Conservation (phyloP, 164 flowering plant genomes). For the Macadamia tetraphylla region DNA sequence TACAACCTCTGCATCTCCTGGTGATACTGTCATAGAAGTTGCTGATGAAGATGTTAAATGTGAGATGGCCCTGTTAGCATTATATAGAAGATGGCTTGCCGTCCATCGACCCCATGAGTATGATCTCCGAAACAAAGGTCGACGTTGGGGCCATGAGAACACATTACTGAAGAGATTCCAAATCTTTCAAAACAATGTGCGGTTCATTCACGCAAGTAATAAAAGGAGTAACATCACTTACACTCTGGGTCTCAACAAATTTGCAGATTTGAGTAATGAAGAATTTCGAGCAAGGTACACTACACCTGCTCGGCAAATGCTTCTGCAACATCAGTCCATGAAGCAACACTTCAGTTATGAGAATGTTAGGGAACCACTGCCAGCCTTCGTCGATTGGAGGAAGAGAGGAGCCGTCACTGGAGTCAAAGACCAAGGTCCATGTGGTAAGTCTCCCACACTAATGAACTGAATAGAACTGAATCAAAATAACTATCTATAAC, state of each 20-base stretch:
- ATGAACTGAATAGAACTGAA: no score
- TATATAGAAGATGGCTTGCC: slow-evolving; percentile 23
- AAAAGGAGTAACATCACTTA: slow-evolving; percentile 18
- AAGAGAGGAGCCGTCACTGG: slow-evolving; percentile 50
- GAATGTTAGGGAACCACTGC: slow-evolving; percentile 24
- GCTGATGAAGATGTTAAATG: slow-evolving; percentile 20
- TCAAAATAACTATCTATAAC: no score
- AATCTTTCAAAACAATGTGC: slow-evolving; percentile 21
- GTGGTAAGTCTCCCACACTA: slow-evolving; percentile 37
- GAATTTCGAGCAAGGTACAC: slow-evolving; percentile 41
- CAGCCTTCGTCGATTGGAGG: slow-evolving; percentile 67
- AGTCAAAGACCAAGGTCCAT: slow-evolving; percentile 63
- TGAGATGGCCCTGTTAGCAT: slow-evolving; percentile 14
- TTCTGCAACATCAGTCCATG: slow-evolving; percentile 9
- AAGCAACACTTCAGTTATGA: slow-evolving; percentile 19
- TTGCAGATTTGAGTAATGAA: slow-evolving; percentile 66
- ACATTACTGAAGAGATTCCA: slow-evolving; percentile 16
- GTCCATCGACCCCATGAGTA: slow-evolving; percentile 16
- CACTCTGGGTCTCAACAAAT: slow-evolving; percentile 49
- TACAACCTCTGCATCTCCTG: slow-evolving; percentile 6
- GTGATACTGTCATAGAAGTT: slow-evolving; percentile 6
- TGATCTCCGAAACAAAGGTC: background rate
- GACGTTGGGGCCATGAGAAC: background rate
- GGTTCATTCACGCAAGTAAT: slow-evolving; percentile 25
- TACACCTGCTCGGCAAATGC: slow-evolving; percentile 1